A percentile compares a stretch with the other conserved stretches of the same genome.
Conservation (phyloP, 352 stramenopile genomes). For the Phytopythium helicoides region DNA sequence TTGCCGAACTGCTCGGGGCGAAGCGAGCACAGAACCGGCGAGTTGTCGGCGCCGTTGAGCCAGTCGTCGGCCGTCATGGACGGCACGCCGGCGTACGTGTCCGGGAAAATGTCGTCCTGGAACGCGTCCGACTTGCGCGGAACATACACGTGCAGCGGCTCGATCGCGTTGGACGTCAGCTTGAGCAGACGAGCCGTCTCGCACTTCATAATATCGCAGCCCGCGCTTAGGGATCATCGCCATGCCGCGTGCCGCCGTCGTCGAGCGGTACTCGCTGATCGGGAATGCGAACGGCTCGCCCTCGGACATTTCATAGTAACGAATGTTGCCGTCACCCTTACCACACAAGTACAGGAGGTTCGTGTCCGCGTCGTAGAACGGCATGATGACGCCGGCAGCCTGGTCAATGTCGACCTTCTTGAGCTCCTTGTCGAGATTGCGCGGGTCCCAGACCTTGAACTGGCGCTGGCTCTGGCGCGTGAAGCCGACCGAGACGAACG, state of each 20-base stretch:
- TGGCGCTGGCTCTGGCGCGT: constrained; percentile 95
- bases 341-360: constrained; percentile 98
- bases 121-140: constrained; percentile 99
- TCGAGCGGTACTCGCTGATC: constrained; percentile 95
- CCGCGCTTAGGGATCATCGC: constrained; percentile 98
- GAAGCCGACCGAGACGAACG: constrained; percentile 97
- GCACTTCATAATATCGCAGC: constrained; percentile 97
- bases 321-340: constrained; percentile 98
- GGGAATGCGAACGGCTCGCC: constrained; percentile 92
- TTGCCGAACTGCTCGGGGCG: constrained; percentile 88
- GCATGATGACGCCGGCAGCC: constrained; percentile 98
- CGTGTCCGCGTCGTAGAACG: constrained; percentile 98
- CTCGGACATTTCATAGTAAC: constrained; percentile 98
- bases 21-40: constrained; percentile 91
- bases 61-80: constrained; percentile 97
- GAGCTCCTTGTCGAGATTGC: constrained; percentile 91
- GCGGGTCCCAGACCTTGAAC: constrained; percentile 88
- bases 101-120: constrained; percentile 99
- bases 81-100: constrained; percentile 92
- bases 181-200: constrained; percentile 96
- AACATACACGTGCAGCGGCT: constrained; percentile 96
- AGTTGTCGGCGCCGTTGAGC: constrained; percentile 93
- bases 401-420: constrained; percentile 97
- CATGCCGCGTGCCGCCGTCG: constrained; percentile 95
- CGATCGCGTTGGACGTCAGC: constrained; percentile 95